These are phyloP conservation scores for Pyricularia grisea DNA, from an alignment of 2,329 filamentous ascomycete species.

Conservation along the genomic window DNA sequence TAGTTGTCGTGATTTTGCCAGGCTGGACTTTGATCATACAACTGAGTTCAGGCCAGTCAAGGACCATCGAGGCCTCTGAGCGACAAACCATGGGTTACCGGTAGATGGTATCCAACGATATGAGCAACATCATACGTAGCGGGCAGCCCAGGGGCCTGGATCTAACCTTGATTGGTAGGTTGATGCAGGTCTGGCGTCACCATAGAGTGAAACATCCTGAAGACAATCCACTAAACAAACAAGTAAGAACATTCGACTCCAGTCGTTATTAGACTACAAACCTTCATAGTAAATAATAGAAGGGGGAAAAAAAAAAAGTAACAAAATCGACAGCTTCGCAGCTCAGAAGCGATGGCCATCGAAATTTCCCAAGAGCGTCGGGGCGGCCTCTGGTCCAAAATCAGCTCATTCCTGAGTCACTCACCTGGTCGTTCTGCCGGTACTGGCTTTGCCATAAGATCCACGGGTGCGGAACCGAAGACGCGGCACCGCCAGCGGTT, in stretches of 20 bases:
- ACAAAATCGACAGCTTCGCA: background rate
- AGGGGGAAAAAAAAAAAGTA: background rate
- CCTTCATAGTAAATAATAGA: background rate
- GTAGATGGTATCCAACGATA: background rate
- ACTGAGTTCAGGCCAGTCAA: background rate
- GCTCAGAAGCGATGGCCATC: background rate
- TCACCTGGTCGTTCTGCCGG: background rate
- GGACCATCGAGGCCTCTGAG: background rate
- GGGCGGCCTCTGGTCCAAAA: background rate
- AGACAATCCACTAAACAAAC: background rate
- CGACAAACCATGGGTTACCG: background rate
- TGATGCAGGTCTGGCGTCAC: background rate
- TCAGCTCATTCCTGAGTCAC: background rate
- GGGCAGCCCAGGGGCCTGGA: background rate
- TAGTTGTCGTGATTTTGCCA: background rate
- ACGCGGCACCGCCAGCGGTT: background rate
- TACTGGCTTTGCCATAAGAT: background rate
- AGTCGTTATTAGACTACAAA: background rate
- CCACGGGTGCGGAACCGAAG: background rate
- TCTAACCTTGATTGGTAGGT: background rate
- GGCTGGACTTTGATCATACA: background rate
- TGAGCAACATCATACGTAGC: background rate
- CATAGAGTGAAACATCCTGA: background rate
- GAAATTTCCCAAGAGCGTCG: background rate
- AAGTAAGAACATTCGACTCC: background rate